These are phyloP conservation scores for Geotrichum ghanense DNA, from an alignment of 805 yeast species.

Conservation along the genomic window DNA sequence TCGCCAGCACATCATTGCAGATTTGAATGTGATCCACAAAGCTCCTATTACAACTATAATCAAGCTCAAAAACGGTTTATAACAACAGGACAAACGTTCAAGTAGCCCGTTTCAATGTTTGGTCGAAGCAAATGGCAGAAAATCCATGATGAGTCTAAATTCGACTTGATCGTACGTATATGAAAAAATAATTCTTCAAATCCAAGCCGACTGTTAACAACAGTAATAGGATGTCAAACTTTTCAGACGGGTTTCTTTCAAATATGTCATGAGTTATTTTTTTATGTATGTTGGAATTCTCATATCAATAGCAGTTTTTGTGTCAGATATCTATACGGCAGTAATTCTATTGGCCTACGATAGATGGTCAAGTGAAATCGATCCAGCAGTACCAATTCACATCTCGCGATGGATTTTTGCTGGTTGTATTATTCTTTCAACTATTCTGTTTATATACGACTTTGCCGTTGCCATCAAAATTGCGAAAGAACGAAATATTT, in stretches of 20 bases:
- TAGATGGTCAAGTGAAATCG: slow-evolving; percentile 46
- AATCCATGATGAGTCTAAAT: background rate
- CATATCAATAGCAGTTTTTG: slow-evolving; percentile 35
- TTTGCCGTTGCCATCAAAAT: slow-evolving; percentile 46
- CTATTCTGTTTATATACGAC: slow-evolving; percentile 46
- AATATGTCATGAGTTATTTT: slow-evolving; percentile 19
- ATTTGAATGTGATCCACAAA: no score
- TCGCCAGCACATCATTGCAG: no score
- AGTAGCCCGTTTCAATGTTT: no score
- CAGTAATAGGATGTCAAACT: slow-evolving; percentile 11
- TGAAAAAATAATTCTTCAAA: no score
- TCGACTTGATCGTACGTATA: background rate
- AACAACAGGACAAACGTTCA: no score
- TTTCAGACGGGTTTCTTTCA: slow-evolving; percentile 14
- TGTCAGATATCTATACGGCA: slow-evolving; percentile 70
- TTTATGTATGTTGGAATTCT: slow-evolving; percentile 38
- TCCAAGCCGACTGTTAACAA: background rate
- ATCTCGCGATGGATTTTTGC: slow-evolving; percentile 63
- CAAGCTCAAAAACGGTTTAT: no score
- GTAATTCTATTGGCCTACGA: slow-evolving; percentile 61
- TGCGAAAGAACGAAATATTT: slow-evolving; percentile 51
- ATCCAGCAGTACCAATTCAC: slow-evolving; percentile 38
- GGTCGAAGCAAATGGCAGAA: background rate
- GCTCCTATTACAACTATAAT: no score
- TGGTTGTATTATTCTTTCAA: slow-evolving; percentile 67